phyloP scores from a whole-genome alignment of 306 rosid genomes.

The Cucumis sativus region Cucumber_9930_V3 NC_026658.2:26244001-26244500 shows the following conservation, averaged over 20 bases:
- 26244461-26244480: slow-evolving; percentile 70
- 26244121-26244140: slow-evolving; percentile 46
- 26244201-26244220: slow-evolving; percentile 78
- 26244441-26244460: slow-evolving; percentile 79
- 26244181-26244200: slow-evolving; percentile 70
- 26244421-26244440: slow-evolving; percentile 42
- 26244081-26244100: slow-evolving; percentile 17
- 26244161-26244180: slow-evolving; percentile 66
- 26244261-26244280: slow-evolving; percentile 54
- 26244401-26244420: background rate
- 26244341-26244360: background rate
- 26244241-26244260: slow-evolving; percentile 36
- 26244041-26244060: slow-evolving; percentile 27
- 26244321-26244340: background rate
- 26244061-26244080: slow-evolving; percentile 12
- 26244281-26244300: slow-evolving; percentile 74
- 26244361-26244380: background rate
- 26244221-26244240: slow-evolving; percentile 43
- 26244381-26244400: background rate
- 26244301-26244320: slow-evolving; percentile 38
- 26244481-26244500: slow-evolving; percentile 94
- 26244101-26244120: slow-evolving; percentile 22
- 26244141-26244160: slow-evolving; percentile 67
- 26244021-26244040: slow-evolving; percentile 12
- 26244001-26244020: background rate